phyloP scores from a whole-genome alignment of 2,329 filamentous ascomycete genomes.

The Teratosphaeria pseudoeucalypti region DNA sequence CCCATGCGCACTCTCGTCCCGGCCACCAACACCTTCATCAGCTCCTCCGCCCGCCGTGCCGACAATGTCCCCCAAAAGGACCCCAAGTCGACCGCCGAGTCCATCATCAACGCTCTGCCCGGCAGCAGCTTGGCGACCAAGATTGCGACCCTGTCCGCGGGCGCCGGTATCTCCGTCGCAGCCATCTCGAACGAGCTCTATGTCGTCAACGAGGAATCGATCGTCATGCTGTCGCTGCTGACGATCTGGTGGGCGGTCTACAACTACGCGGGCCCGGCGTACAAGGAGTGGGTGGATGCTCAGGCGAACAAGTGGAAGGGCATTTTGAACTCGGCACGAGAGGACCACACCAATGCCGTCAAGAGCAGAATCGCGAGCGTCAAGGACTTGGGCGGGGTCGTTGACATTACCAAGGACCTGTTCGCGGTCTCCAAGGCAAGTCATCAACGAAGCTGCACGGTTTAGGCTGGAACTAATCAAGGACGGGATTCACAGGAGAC shows the following conservation, averaged over 20 bases:
- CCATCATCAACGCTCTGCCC: conserved; percentile 84
- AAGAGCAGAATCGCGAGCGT: conserved; percentile 90
- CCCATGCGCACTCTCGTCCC: conserved; percentile 59
- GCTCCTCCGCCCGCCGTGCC: conserved; percentile 52
- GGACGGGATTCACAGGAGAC: conserved; percentile 60
- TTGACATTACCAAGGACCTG: conserved; percentile 92
- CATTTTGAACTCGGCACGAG: conserved; percentile 87
- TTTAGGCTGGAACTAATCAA: background rate
- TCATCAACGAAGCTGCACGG: background rate
- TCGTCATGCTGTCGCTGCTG: conserved; percentile 85
- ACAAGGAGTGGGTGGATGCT: conserved; percentile 81
- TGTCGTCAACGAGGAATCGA: conserved; percentile 97
- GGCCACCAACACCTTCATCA: conserved; percentile 55
- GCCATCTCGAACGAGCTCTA: conserved; percentile 99
- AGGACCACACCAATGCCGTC: conserved; percentile 91
- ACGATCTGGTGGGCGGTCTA: conserved; percentile 86
- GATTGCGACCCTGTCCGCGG: conserved; percentile 90
- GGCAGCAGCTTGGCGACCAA: conserved; percentile 90
- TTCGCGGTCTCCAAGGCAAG: conserved; percentile 95
- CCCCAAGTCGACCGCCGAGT: conserved; percentile 94
- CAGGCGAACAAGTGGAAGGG: conserved; percentile 88
- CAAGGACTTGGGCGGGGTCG: conserved; percentile 84
- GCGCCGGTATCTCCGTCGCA: conserved; percentile 80
- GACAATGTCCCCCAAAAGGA: conserved; percentile 64
- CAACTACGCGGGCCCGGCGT: conserved; percentile 87